phyloP scores from a whole-genome alignment of 208 protist species.

The Crithidia expoeki region DNA sequence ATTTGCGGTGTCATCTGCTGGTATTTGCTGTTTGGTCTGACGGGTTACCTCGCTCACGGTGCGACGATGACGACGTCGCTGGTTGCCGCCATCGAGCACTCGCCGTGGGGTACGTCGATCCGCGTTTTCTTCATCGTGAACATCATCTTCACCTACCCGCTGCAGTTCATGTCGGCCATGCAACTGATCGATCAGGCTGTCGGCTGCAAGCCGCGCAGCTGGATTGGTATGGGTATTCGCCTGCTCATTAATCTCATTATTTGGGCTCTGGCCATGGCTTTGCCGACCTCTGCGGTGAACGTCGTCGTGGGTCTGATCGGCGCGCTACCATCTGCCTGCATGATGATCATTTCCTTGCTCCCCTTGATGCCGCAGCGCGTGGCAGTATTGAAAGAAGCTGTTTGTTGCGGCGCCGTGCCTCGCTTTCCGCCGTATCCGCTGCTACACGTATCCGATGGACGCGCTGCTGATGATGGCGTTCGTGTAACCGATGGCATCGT shows the following conservation, averaged over 20 bases:
- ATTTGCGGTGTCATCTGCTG: conserved; percentile 45
- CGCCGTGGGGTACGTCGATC: conserved; percentile 53
- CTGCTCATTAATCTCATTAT: conserved; percentile 68
- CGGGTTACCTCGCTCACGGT: conserved; percentile 75
- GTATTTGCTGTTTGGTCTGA: conserved; percentile 73
- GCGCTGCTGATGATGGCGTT: conserved; percentile 79
- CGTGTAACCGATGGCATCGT: conserved; percentile 63
- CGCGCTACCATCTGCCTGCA: conserved; percentile 68
- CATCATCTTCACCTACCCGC: conserved; percentile 75
- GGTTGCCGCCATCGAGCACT: conserved; percentile 40
- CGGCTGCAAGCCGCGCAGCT: conserved; percentile 53
- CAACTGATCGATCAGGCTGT: conserved; percentile 71
- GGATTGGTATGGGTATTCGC: conserved; percentile 53
- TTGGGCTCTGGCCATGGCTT: conserved; percentile 62
- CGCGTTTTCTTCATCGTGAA: conserved; percentile 52
- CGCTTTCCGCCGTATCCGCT: conserved; percentile 47
- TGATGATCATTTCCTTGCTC: conserved; percentile 70
- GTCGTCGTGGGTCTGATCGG: conserved; percentile 77
- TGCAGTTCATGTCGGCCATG: conserved; percentile 82
- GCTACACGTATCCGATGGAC: conserved; percentile 57
- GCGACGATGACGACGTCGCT: conserved; percentile 47
- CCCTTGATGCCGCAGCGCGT: conserved; percentile 45
- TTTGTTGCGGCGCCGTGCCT: conserved; percentile 37
- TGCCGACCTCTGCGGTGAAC: conserved; percentile 60
- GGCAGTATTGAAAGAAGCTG: conserved; percentile 60